A percentile compares a stretch with the other conserved stretches of the same genome.
These are phyloP conservation scores for Phycomyces blakesleeanus DNA, from an alignment of 192 early-diverging fungal species.

Conservation along the genomic window DNA sequence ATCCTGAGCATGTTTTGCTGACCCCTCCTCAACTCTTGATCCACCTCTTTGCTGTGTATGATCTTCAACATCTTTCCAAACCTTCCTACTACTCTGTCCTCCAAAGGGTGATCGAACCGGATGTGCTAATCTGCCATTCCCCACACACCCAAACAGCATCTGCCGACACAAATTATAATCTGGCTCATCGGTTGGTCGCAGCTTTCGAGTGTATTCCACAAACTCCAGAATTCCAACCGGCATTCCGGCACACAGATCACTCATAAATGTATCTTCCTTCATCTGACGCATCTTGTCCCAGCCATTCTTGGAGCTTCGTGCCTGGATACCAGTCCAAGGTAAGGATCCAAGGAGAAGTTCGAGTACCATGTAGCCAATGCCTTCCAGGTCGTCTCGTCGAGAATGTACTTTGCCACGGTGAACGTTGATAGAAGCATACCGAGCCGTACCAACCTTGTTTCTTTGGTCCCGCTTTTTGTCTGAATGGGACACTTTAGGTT, in stretches of 20 bases:
- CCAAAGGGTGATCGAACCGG: slow-evolving; percentile 13
- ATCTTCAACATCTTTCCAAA: background rate
- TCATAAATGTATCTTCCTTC: slow-evolving; percentile 69
- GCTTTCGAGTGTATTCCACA: slow-evolving; percentile 65
- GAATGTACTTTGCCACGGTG: slow-evolving; percentile 80
- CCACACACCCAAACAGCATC: slow-evolving; percentile 20
- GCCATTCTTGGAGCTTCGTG: slow-evolving; percentile 74
- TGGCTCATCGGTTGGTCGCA: slow-evolving; percentile 74
- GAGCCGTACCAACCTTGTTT: slow-evolving; percentile 71
- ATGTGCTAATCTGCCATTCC: slow-evolving; percentile 8
- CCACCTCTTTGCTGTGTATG: background rate
- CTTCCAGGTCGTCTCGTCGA: slow-evolving; percentile 82
- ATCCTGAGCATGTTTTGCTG: background rate
- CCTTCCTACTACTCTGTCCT: background rate
- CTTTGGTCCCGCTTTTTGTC: slow-evolving; percentile 34
- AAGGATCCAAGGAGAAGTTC: slow-evolving; percentile 72
- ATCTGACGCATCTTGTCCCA: slow-evolving; percentile 87
- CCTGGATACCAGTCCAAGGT: slow-evolving; percentile 86
- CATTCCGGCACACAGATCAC: slow-evolving; percentile 73
- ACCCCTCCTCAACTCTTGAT: background rate
- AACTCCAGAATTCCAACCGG: slow-evolving; percentile 69
- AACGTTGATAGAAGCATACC: slow-evolving; percentile 82
- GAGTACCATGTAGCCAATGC: slow-evolving; percentile 76
- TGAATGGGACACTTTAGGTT: slow-evolving; percentile 40
- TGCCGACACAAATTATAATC: slow-evolving; percentile 70